These are phyloP conservation scores for Asterochloris sp. DNA, from an alignment of 139 green algal genomes.

Conservation along the genomic window DNA sequence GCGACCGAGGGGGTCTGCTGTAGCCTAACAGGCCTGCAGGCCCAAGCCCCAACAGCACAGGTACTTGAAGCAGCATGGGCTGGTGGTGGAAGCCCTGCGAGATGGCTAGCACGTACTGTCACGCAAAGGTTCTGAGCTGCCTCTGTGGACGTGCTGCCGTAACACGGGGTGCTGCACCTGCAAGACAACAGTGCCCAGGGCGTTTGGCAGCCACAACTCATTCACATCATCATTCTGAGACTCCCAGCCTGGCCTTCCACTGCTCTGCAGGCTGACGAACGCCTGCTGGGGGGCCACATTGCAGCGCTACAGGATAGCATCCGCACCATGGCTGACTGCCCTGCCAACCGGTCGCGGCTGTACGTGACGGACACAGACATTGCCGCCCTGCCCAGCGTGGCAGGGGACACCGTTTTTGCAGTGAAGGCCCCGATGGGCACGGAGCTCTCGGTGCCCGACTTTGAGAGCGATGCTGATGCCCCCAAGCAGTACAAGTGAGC, in stretches of 20 bases:
- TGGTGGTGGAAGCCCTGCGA: too few species aligned
- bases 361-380: conserved; percentile 85
- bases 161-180: too few species aligned
- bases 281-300: conserved; percentile 51
- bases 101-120: too few species aligned
- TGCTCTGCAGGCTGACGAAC: conserved; percentile 37
- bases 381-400: conserved; percentile 56
- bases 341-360: conserved; percentile 53
- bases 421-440: conserved; percentile 76
- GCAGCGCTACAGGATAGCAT: conserved; percentile 27
- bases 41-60: not conserved
- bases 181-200: not conserved
- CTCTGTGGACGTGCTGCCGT: too few species aligned
- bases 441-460: conserved; percentile 75
- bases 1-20: not conserved
- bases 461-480: conserved; percentile 28
- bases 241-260: too few species aligned
- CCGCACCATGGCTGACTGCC: conserved; percentile 33
- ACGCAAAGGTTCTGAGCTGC: too few species aligned
- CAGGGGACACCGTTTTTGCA: conserved; percentile 76
- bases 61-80: too few species aligned
- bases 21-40: not conserved
- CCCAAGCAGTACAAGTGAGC: not conserved
- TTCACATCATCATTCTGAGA: not conserved
- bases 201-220: not conserved